These are phyloP conservation scores for Clonostachys rhizophaga DNA, from an alignment of 2,329 filamentous ascomycete genomes.

Conservation along the genomic window DNA sequence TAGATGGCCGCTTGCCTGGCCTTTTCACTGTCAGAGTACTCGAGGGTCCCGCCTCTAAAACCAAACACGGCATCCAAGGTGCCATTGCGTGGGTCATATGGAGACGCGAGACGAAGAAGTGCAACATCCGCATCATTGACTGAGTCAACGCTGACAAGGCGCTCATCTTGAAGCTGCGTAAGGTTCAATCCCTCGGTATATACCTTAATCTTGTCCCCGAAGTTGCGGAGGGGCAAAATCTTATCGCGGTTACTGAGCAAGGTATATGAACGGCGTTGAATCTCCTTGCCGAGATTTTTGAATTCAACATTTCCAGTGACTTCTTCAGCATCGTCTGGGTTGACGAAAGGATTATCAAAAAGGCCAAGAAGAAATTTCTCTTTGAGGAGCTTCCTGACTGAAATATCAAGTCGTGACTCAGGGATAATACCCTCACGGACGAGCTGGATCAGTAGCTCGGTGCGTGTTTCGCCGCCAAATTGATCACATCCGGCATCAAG, in stretches of 20 bases:
- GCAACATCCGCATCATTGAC: slow-evolving; percentile 31
- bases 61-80: slow-evolving; percentile 23
- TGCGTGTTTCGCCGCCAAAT: slow-evolving; percentile 41
- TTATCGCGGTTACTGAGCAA: slow-evolving; percentile 14
- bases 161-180: slow-evolving; percentile 7
- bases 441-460: slow-evolving; percentile 42
- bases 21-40: slow-evolving; percentile 21
- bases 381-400: slow-evolving; percentile 35
- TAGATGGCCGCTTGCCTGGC: slow-evolving; percentile 22
- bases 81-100: slow-evolving; percentile 10
- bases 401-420: slow-evolving; percentile 37
- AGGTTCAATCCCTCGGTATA: slow-evolving; percentile 11
- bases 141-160: slow-evolving; percentile 19
- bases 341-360: slow-evolving; percentile 45
- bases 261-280: slow-evolving; percentile 17
- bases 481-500: slow-evolving; percentile 47
- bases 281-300: slow-evolving; percentile 13
- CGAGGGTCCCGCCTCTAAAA: slow-evolving; percentile 27
- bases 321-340: slow-evolving; percentile 30
- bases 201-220: slow-evolving; percentile 5
- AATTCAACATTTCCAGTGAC: slow-evolving; percentile 40
- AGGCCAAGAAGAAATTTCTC: slow-evolving; percentile 48
- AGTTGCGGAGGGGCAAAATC: slow-evolving; percentile 8
- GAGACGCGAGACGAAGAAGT: slow-evolving; percentile 29
- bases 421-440: slow-evolving; percentile 30